These are phyloP conservation scores for Serendipita sp. DNA, from an alignment of 1,284 basidiomycete genomes.

Conservation along the genomic window DNA sequence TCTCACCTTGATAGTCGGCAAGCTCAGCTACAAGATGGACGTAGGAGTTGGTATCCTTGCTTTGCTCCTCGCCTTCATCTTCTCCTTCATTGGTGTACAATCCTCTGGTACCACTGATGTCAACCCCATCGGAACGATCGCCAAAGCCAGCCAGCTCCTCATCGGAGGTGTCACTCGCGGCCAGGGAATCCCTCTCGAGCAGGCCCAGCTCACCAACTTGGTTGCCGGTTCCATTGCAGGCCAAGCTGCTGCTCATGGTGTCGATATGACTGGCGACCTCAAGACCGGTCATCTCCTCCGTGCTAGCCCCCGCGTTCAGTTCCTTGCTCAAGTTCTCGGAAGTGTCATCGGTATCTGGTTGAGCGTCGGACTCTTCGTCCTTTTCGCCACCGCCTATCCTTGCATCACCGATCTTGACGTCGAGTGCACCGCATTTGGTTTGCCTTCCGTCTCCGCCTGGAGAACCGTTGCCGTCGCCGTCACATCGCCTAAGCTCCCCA, in stretches of 20 bases:
- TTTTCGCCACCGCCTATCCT: conserved; percentile 51
- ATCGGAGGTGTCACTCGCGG: conserved; percentile 46
- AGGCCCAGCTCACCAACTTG: conserved; percentile 41
- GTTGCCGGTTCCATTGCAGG: conserved; percentile 44
- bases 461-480: conserved; percentile 46
- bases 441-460: conserved; percentile 49
- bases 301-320: conserved; percentile 52
- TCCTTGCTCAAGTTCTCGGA: conserved; percentile 45
- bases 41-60: conserved; percentile 43
- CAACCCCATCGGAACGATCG: conserved; percentile 44
- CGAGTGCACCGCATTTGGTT: conserved; percentile 37
- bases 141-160: conserved; percentile 45
- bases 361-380: conserved; percentile 41
- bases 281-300: conserved; percentile 59
- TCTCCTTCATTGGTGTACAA: conserved; percentile 57
- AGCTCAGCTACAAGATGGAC: conserved; percentile 41
- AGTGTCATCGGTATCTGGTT: conserved; percentile 45
- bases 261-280: conserved; percentile 61
- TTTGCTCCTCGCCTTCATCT: conserved; percentile 46
- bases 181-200: conserved; percentile 22
- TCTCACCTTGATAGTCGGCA: conserved; percentile 40
- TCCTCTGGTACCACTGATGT: conserved; percentile 43
- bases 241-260: conserved; percentile 43
- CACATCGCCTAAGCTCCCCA: conserved; percentile 26
- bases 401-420: conserved; percentile 38